Evolutionary conservation across 2,329 filamentous ascomycete genomes (phyloP).

Genomic region (Aspergillus niger): DNA sequence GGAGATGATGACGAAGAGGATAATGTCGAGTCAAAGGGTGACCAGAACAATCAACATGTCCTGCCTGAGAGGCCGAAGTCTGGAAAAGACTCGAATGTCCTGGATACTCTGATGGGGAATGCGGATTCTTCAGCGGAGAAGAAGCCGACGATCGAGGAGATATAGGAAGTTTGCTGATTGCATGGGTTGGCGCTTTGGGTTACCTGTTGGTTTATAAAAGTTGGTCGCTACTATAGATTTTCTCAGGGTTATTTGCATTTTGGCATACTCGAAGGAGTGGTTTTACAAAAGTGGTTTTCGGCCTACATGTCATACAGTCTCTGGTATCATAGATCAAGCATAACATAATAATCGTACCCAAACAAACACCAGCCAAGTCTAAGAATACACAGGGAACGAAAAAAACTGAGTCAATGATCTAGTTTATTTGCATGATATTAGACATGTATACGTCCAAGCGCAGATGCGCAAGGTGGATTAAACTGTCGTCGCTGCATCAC

Average conservation of each 20-base stretch:
- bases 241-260: neutral
- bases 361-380: conserved; percentile 14
- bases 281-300: neutral
- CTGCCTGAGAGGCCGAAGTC: conserved; percentile 16
- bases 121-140: conserved; percentile 21
- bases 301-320: neutral
- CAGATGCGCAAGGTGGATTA: conserved; percentile 20
- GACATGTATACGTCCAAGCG: conserved; percentile 29
- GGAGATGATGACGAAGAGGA: conserved; percentile 19
- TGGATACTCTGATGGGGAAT: conserved; percentile 43
- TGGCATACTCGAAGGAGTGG: neutral
- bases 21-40: neutral
- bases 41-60: neutral
- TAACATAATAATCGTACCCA: conserved; percentile 9
- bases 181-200: conserved; percentile 19
- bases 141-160: conserved; percentile 43
- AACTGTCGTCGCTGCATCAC: conserved; percentile 19
- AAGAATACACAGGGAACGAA: conserved; percentile 11
- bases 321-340: neutral
- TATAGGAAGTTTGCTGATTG: conserved; percentile 18
- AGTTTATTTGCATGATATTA: conserved; percentile 29
- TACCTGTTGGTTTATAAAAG: neutral
- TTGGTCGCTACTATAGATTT: neutral
- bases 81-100: conserved; percentile 30
- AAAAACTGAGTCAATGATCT: conserved; percentile 18